Evolutionary conservation across 1,139 yeast genomes (phyloP).

Genomic region (Saccharomyces hybrid): DNA sequence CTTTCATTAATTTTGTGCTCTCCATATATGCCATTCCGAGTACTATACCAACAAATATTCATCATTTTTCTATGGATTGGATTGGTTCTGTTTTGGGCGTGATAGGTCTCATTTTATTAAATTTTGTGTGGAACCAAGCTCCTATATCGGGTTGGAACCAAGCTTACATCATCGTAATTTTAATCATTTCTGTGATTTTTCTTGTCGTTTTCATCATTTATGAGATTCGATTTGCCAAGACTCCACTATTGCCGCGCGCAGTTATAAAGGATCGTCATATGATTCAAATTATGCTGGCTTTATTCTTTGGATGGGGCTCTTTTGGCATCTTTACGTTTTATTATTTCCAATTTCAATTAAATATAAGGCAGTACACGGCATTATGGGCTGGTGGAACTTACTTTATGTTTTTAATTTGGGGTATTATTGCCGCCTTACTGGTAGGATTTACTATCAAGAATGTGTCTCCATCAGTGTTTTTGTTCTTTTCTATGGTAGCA

Average conservation of each 20-base stretch:
- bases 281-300: conserved; percentile 31
- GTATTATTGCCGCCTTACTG: conserved; percentile 40
- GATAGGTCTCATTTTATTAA: conserved; percentile 41
- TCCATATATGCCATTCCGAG: conserved; percentile 36
- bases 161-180: conserved; percentile 40
- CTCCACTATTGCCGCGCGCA: conserved; percentile 43
- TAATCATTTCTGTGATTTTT: conserved; percentile 37
- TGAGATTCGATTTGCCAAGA: conserved; percentile 25
- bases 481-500: conserved; percentile 39
- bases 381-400: conserved; percentile 40
- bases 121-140: conserved; percentile 49
- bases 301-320: conserved; percentile 49
- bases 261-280: conserved; percentile 33
- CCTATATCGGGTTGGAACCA: conserved; percentile 45
- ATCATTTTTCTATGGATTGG: conserved; percentile 35
- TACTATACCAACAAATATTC: conserved; percentile 20
- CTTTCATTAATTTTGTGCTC: conserved; percentile 30
- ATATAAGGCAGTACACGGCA: conserved; percentile 40
- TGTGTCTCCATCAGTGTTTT: conserved; percentile 39
- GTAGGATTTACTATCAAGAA: conserved; percentile 39
- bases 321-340: conserved; percentile 46
- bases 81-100: conserved; percentile 43
- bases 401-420: conserved; percentile 40
- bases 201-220: conserved; percentile 29
- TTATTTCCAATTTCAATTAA: conserved; percentile 35